Percentiles rank a stretch among this genome's conserved stretches.
Evolutionary conservation across 2,329 filamentous ascomycete genomes (phyloP).

Genomic region (Colletotrichum sp.): DNA sequence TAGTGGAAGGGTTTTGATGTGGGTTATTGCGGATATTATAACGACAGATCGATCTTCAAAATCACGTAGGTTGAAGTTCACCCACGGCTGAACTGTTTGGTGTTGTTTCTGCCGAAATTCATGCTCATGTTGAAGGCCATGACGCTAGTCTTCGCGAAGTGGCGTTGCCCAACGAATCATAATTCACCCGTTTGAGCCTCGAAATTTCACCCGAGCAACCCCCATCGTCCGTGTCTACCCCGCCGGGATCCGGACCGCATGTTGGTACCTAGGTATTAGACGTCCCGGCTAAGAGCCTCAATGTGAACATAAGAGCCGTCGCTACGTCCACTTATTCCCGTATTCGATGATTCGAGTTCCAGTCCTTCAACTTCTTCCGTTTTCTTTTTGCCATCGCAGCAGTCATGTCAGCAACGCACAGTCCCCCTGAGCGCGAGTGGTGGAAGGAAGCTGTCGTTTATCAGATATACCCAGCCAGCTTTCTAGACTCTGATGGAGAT

Average conservation of each 20-base stretch:
- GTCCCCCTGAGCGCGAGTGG: conserved; percentile 36
- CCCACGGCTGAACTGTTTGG: background rate
- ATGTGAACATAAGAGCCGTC: background rate
- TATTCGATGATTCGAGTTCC: background rate
- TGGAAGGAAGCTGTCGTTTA: conserved; percentile 62
- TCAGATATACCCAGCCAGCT: conserved; percentile 56
- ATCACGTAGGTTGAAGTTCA: background rate
- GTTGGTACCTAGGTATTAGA: background rate
- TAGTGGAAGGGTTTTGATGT: accelerated
- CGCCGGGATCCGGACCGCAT: background rate
- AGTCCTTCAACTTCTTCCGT: background rate
- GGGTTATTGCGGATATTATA: background rate
- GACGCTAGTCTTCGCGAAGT: background rate
- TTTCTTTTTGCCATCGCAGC: background rate
- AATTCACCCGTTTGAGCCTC: background rate
- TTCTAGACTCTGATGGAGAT: conserved; percentile 26
- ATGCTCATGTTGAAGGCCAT: background rate
- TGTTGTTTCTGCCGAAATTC: background rate
- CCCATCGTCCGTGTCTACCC: background rate
- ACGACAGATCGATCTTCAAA: background rate
- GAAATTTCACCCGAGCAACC: background rate
- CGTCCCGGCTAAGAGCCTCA: background rate
- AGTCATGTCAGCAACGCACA: background rate
- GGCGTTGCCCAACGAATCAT: background rate
- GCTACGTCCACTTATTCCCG: background rate